A percentile compares a stretch with the other conserved stretches of the same genome.
Conservation (phyloP, 2,329 filamentous ascomycete species). For the Epichloe sp. region DNA sequence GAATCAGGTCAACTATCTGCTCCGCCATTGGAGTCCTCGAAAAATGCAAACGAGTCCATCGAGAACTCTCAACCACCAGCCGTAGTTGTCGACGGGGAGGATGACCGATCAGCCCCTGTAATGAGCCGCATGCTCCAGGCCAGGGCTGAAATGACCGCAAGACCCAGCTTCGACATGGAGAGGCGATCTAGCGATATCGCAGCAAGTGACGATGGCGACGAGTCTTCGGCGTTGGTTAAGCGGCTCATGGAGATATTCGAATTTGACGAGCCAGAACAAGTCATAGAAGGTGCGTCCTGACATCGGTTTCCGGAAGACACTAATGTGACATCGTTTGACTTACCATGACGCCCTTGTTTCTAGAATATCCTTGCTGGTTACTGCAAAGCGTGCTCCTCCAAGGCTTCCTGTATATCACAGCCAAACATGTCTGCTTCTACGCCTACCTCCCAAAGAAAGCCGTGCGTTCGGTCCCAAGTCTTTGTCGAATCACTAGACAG, state of each 20-base stretch:
- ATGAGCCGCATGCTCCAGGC: slow-evolving; percentile 70
- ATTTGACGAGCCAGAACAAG: slow-evolving; percentile 69
- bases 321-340: slow-evolving; percentile 4
- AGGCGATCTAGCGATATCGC: slow-evolving; percentile 27
- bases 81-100: slow-evolving; percentile 13
- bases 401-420: slow-evolving; percentile 91
- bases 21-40: slow-evolving; percentile 20
- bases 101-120: slow-evolving; percentile 49
- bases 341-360: not conserved
- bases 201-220: slow-evolving; percentile 20
- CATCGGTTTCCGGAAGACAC: not conserved
- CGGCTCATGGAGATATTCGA: slow-evolving; percentile 75
- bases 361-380: slow-evolving; percentile 88
- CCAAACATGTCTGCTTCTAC: slow-evolving; percentile 91
- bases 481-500: not conserved
- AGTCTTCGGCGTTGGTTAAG: slow-evolving; percentile 49
- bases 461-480: slow-evolving; percentile 32
- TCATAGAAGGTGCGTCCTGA: slow-evolving; percentile 56
- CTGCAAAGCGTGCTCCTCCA: slow-evolving; percentile 84
- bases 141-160: slow-evolving; percentile 46
- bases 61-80: slow-evolving; percentile 12
- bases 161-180: slow-evolving; percentile 45
- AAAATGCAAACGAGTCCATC: slow-evolving; percentile 16
- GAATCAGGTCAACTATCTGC: slow-evolving; percentile 28
- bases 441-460: slow-evolving; percentile 92